Percentiles rank a stretch among this genome's conserved stretches.
These are phyloP conservation scores for Ramularia endophylla DNA, from an alignment of 2,329 filamentous ascomycete genomes.

Conservation along the genomic window DNA sequence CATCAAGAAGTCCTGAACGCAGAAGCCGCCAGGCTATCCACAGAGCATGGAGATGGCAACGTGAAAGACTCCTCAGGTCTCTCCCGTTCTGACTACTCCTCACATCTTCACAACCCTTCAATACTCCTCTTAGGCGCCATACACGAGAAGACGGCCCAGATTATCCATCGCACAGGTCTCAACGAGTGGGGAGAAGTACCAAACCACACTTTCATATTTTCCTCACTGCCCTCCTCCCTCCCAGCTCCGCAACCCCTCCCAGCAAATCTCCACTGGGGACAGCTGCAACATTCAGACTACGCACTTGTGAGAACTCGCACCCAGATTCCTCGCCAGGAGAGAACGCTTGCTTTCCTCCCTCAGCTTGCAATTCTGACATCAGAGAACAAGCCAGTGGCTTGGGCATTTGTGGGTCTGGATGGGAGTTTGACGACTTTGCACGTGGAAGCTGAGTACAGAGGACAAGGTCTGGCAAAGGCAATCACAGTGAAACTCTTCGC, in stretches of 20 bases:
- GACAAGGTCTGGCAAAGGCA: conserved; percentile 57
- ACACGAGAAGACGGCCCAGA: conserved; percentile 20
- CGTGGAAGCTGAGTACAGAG: conserved; percentile 54
- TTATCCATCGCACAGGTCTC: conserved; percentile 20
- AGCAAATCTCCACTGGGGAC: conserved; percentile 51
- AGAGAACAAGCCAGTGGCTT: conserved; percentile 47
- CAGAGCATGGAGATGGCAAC: not conserved
- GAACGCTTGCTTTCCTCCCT: conserved; percentile 37
- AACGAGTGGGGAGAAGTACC: conserved; percentile 16
- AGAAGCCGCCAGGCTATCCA: not conserved
- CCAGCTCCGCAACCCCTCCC: conserved; percentile 31
- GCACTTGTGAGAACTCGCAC: conserved; percentile 51
- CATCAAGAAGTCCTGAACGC: conserved; percentile 9
- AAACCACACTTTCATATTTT: conserved; percentile 25
- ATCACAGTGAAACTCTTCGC: conserved; percentile 54
- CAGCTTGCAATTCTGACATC: conserved; percentile 30
- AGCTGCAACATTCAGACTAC: conserved; percentile 49
- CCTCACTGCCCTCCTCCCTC: conserved; percentile 9
- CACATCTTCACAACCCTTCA: conserved; percentile 13
- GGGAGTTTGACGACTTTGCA: conserved; percentile 57
- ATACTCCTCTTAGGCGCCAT: conserved; percentile 29
- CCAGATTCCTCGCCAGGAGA: conserved; percentile 51
- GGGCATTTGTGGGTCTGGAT: conserved; percentile 59
- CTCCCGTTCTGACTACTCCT: conserved; percentile 17
- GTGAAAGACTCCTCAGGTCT: conserved; percentile 10